Evolutionary conservation across 2,329 filamentous ascomycete species (phyloP).

Genomic region (Spiromastix sp.): DNA sequence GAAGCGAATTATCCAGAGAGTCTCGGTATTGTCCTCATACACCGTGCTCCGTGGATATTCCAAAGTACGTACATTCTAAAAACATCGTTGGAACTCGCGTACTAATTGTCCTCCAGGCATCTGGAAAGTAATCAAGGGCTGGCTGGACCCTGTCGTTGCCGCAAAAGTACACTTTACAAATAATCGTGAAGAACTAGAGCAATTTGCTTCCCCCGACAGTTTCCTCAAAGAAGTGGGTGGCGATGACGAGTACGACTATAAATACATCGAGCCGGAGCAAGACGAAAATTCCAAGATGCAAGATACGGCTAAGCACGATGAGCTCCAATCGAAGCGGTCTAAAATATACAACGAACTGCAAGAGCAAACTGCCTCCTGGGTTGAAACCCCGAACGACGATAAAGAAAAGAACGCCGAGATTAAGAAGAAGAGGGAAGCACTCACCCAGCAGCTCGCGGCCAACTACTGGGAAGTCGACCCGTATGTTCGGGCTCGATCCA

Average conservation of each 20-base stretch:
- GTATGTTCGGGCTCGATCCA: conserved; percentile 68
- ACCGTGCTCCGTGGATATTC: conserved; percentile 96
- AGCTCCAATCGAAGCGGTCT: conserved; percentile 53
- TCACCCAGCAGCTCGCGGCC: conserved; percentile 54
- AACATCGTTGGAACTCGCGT: too few relatives aligned
- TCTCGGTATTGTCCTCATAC: conserved; percentile 78
- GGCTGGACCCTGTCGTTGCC: conserved; percentile 94
- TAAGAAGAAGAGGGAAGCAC: conserved; percentile 47
- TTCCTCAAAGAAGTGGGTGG: conserved; percentile 81
- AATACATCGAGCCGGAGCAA: conserved; percentile 63
- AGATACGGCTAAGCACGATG: conserved; percentile 52
- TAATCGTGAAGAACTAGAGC: conserved; percentile 63
- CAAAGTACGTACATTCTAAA: conserved; percentile 60
- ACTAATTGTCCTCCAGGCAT: conserved; percentile 49
- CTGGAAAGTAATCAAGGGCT: conserved; percentile 90
- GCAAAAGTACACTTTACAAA: conserved; percentile 90
- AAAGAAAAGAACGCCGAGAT: conserved; percentile 37
- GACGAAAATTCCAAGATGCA: conserved; percentile 72
- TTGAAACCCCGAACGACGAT: conserved; percentile 41
- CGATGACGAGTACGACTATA: conserved; percentile 72
- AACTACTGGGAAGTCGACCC: conserved; percentile 90
- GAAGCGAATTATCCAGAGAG: conserved; percentile 97
- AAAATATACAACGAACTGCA: conserved; percentile 65
- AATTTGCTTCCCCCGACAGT: conserved; percentile 59
- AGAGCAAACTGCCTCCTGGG: conserved; percentile 64